These are phyloP conservation scores for Aureobasidium sp. DNA, from an alignment of 2,329 filamentous ascomycete species.

Conservation along the genomic window DNA sequence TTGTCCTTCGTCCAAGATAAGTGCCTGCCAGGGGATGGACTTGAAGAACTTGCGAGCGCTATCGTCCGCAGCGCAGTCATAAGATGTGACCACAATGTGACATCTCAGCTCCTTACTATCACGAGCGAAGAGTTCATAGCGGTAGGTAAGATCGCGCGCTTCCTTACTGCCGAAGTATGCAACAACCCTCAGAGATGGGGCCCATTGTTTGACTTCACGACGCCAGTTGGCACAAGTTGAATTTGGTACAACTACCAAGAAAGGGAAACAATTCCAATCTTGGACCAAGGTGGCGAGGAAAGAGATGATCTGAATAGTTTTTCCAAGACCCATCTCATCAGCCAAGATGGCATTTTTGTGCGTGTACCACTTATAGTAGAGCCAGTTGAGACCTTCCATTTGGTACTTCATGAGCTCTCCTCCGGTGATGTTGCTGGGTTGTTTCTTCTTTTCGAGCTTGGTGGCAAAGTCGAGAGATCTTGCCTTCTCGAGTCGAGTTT, in stretches of 20 bases:
- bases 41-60: slow-evolving; percentile 58
- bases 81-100: slow-evolving; percentile 91
- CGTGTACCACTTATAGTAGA: slow-evolving; percentile 80
- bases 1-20: slow-evolving; percentile 93
- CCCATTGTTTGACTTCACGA: slow-evolving; percentile 90
- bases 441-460: slow-evolving; percentile 58
- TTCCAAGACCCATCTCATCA: slow-evolving; percentile 97
- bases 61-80: slow-evolving; percentile 75
- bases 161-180: slow-evolving; percentile 76
- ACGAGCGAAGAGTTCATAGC: slow-evolving; percentile 76
- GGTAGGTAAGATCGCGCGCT: slow-evolving; percentile 65
- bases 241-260: slow-evolving; percentile 88
- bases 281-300: slow-evolving; percentile 62
- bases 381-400: slow-evolving; percentile 87
- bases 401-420: slow-evolving; percentile 92
- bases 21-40: slow-evolving; percentile 69
- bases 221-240: slow-evolving; percentile 97
- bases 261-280: slow-evolving; percentile 71
- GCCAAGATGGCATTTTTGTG: slow-evolving; percentile 83
- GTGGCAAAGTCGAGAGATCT: slow-evolving; percentile 57
- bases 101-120: slow-evolving; percentile 62
- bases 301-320: slow-evolving; percentile 88
- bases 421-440: slow-evolving; percentile 65
- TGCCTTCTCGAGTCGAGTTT: slow-evolving; percentile 58
- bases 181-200: slow-evolving; percentile 77